Percentiles rank a stretch among this genome's conserved stretches.
These are phyloP conservation scores for Fraxinus anomala DNA, from an alignment of 257 asterid species.

Conservation along the genomic window DNA sequence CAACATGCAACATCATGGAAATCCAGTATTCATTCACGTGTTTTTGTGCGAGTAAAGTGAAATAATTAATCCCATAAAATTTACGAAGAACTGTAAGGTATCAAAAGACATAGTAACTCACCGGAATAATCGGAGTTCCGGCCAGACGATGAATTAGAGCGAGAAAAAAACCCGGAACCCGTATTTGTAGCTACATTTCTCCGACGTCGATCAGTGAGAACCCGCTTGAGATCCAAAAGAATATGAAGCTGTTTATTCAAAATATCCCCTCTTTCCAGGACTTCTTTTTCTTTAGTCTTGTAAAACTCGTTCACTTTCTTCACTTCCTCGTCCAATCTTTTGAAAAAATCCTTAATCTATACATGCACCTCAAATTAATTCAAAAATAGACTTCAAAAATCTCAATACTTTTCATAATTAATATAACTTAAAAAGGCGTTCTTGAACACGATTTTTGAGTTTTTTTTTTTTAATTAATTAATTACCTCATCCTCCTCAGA, in stretches of 20 bases:
- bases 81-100: not conserved
- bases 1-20: not conserved
- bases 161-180: constrained; percentile 31
- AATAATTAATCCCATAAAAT: not conserved
- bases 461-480: not conserved
- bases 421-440: not conserved
- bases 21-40: not conserved
- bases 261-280: constrained; percentile 73
- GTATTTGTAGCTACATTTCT: constrained; percentile 31
- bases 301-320: constrained; percentile 81
- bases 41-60: too few relatives aligned
- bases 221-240: constrained; percentile 64
- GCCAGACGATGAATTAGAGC: constrained; percentile 35
- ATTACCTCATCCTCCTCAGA: constrained; percentile 88
- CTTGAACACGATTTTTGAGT: not conserved
- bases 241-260: constrained; percentile 74
- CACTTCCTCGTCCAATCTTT: constrained; percentile 65
- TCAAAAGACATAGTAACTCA: constrained; percentile 30
- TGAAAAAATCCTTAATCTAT: constrained; percentile 67
- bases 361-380: constrained; percentile 10
- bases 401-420: not conserved
- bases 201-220: constrained; percentile 54
- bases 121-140: constrained; percentile 67
- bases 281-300: constrained; percentile 64
- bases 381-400: not conserved